Percentiles rank a stretch among this genome's conserved stretches.
Conservation (phyloP, 768 basidiomycete species). For the Flagelloscypha sp. region DNA sequence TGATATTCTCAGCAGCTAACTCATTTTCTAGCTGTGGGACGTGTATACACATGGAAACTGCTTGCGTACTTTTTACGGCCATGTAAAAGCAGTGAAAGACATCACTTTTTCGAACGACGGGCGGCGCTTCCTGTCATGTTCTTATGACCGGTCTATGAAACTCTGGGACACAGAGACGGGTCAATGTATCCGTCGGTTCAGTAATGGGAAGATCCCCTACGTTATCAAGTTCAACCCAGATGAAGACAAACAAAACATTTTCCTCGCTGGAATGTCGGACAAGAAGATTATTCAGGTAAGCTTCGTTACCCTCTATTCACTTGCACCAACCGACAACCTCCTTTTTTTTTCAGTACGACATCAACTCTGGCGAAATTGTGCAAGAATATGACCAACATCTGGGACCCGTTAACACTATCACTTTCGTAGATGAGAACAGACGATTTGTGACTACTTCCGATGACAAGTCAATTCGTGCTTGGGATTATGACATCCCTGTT, state of each 20-base stretch:
- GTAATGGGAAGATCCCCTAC: slow-evolving; percentile 96
- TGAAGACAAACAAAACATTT: slow-evolving; percentile 90
- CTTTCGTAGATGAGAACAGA: slow-evolving; percentile 96
- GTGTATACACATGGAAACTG: slow-evolving; percentile 96
- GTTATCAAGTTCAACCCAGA: slow-evolving; percentile 95
- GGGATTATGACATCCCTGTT: slow-evolving; percentile 99
- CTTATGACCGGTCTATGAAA: slow-evolving; percentile 96
- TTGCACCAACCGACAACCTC: slow-evolving; percentile 1
- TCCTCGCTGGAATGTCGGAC: slow-evolving; percentile 97
- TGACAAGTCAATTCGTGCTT: slow-evolving; percentile 97
- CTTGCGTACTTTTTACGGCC: slow-evolving; percentile 93
- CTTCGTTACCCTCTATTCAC: slow-evolving; percentile 2
- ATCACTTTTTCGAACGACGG: slow-evolving; percentile 94
- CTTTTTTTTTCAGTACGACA: slow-evolving; percentile 66
- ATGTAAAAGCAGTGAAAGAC: slow-evolving; percentile 94
- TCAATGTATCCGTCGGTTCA: slow-evolving; percentile 93
- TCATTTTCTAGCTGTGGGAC: slow-evolving; percentile 82
- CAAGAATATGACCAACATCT: slow-evolving; percentile 99
- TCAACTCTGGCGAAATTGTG: slow-evolving; percentile 87
- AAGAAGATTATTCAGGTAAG: slow-evolving; percentile 97
- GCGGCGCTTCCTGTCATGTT: slow-evolving; percentile 79
- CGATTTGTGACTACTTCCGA: slow-evolving; percentile 97
- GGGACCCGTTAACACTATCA: slow-evolving; percentile 97
- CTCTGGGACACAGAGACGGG: slow-evolving; percentile 99
- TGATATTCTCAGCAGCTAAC: slow-evolving; percentile 7